Conservation (phyloP, 2,329 filamentous ascomycete species). For the Colletotrichum tropicale region DNA sequence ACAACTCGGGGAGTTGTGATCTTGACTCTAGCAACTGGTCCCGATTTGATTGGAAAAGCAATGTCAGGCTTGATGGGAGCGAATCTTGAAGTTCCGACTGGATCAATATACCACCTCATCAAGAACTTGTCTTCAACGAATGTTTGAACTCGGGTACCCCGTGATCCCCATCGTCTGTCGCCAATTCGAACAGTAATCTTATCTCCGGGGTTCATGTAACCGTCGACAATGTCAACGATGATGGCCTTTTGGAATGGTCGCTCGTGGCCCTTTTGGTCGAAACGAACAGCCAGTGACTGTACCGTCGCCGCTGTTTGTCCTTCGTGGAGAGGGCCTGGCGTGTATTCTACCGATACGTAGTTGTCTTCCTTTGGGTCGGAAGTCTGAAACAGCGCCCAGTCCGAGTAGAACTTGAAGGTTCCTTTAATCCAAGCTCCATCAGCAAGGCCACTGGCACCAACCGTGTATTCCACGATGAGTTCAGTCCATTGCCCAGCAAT, state of each 20-base stretch:
- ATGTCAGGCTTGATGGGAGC: conserved; percentile 37
- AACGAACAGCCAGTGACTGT: conserved; percentile 33
- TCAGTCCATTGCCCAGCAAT: conserved; percentile 34
- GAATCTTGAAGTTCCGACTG: conserved; percentile 37
- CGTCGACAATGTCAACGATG: conserved; percentile 39
- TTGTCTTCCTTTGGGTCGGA: conserved; percentile 31
- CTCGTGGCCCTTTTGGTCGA: conserved; percentile 42
- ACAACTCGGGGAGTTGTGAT: conserved; percentile 25
- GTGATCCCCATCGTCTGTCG: conserved; percentile 32
- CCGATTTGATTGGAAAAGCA: conserved; percentile 26
- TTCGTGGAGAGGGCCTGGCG: conserved; percentile 25
- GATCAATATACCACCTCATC: conserved; percentile 41
- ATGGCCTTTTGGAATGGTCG: conserved; percentile 41
- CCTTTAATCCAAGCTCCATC: conserved; percentile 42
- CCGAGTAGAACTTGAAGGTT: conserved; percentile 42
- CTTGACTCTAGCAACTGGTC: conserved; percentile 24
- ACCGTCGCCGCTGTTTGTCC: conserved; percentile 37
- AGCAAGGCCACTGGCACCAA: conserved; percentile 33
- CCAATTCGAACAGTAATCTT: conserved; percentile 36
- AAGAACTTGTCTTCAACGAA: conserved; percentile 37
- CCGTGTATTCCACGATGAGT: conserved; percentile 29
- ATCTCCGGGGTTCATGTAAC: conserved; percentile 39
- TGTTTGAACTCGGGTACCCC: conserved; percentile 36
- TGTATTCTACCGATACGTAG: conserved; percentile 37
- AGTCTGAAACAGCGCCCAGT: conserved; percentile 39